Conservation (phyloP, 305 asterid genomes). For the Plantago lanceolata region DNA sequence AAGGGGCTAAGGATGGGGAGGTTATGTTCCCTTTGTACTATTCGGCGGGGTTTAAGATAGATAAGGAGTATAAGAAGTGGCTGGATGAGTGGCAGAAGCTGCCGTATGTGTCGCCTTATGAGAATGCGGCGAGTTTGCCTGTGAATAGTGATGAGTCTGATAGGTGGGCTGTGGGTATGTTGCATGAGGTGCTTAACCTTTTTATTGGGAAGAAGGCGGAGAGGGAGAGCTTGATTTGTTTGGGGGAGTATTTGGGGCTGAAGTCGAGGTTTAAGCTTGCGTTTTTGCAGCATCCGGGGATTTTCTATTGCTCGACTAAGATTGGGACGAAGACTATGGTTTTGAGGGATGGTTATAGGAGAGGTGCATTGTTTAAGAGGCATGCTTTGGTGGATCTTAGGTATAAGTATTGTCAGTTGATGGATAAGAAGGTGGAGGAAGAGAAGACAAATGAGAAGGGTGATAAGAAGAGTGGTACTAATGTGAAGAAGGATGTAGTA, state of each 20-base stretch:
- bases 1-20: slow-evolving; percentile 34
- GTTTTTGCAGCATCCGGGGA: slow-evolving; percentile 75
- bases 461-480: neutral
- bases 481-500: slow-evolving; percentile 30
- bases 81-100: slow-evolving; percentile 85
- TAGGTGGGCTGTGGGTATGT: slow-evolving; percentile 69
- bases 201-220: slow-evolving; percentile 78
- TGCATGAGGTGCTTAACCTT: slow-evolving; percentile 75
- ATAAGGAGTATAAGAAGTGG: slow-evolving; percentile 82
- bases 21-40: slow-evolving; percentile 42
- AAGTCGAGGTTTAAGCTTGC: slow-evolving; percentile 73
- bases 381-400: slow-evolving; percentile 65
- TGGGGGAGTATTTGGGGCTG: slow-evolving; percentile 79
- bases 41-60: slow-evolving; percentile 72
- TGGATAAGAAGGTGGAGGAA: slow-evolving; percentile 49
- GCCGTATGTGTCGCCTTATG: slow-evolving; percentile 80
- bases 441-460: slow-evolving; percentile 26
- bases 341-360: slow-evolving; percentile 68
- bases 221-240: slow-evolving; percentile 53
- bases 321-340: slow-evolving; percentile 64
- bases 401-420: slow-evolving; percentile 52
- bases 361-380: slow-evolving; percentile 59
- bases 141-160: slow-evolving; percentile 62
- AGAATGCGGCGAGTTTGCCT: slow-evolving; percentile 50
- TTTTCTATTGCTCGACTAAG: slow-evolving; percentile 75